Evolutionary conservation across 176 grass and related monocot genomes (phyloP), one percentile per base, ranked within the genome.

Genomic region (Aegilops sharonensis): DNA sequence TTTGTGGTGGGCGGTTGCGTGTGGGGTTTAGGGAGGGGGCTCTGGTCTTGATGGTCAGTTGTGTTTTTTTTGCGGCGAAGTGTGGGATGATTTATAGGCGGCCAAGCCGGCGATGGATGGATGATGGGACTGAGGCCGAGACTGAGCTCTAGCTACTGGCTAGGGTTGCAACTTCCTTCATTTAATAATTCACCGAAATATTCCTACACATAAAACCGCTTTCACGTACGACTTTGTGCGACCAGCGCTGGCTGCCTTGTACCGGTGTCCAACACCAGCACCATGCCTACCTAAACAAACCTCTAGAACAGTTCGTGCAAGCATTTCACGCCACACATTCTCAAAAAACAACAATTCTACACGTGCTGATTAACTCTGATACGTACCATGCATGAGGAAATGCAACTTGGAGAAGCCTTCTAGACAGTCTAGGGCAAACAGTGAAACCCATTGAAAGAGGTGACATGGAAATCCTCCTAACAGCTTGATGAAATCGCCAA

Each of bases 1-100:
- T 37, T 60, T 60, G 63, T 50, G 64, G 68, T 31, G 5, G 18
- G 43, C 35, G 72, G 72, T 75, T 75, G 72, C 72, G 42, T 75
- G 72, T 50, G 72, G 72, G 72, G 72, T 75, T 75, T 75, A 18
- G 42, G 17, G 2, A 32, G 34, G n/a, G 6, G 71, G 12, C 30
- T 17, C 74, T 48, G 73, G 27, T 63, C 21, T 64, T 1, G 67
- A 80, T 74, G 57, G 64, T 45, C 64, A 2, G 37, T 29, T 43
- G 79, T 63, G 68, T 56, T 60, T 5, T 5, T 8, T 68, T 36
- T 57, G 59, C 20, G 40, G 72, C 24, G 64, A 14, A 31, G 69
- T 6, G 37, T 1, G 61, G 45, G 64, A 47, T 79, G 20, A 85
- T 88, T 81, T 84, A 81, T 85, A 91, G 61, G 24, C 15, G 56